Conservation (phyloP, 352 stramenopile species). For the Pythium plurisporium region DNA sequence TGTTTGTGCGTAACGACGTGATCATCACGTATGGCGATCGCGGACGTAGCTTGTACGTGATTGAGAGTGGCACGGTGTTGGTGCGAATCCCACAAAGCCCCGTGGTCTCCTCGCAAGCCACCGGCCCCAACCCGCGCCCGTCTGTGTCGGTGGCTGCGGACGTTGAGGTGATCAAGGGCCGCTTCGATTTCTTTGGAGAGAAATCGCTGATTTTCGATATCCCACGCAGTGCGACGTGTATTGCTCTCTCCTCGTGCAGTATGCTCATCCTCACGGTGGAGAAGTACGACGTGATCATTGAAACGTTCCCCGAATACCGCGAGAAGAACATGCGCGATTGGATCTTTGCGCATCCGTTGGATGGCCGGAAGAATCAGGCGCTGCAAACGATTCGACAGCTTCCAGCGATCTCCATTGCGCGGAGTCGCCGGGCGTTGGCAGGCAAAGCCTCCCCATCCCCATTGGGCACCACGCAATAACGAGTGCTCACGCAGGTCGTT, state of each 20-base stretch:
- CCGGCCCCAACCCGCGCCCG: not conserved
- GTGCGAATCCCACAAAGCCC: slow-evolving; percentile 27
- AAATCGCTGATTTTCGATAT: slow-evolving; percentile 41
- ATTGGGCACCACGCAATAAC: too few species aligned
- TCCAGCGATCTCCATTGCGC: not conserved
- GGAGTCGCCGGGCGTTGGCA: not conserved
- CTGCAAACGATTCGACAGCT: slow-evolving; percentile 7
- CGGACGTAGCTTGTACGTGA: slow-evolving; percentile 59
- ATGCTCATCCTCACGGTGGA: slow-evolving; percentile 42
- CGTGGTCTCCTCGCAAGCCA: not conserved
- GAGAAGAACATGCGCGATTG: slow-evolving; percentile 45
- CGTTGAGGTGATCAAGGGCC: slow-evolving; percentile 36
- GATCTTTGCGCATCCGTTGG: slow-evolving; percentile 22
- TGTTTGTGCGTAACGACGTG: slow-evolving; percentile 70
- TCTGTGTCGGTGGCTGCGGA: not conserved
- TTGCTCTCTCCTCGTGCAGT: slow-evolving; percentile 35
- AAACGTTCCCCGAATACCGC: slow-evolving; percentile 45
- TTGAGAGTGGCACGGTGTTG: slow-evolving; percentile 46
- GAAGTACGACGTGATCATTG: slow-evolving; percentile 38
- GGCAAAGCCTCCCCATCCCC: not conserved
- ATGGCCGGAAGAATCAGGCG: not conserved
- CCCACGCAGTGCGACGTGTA: slow-evolving; percentile 37
- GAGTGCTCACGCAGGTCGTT: too few species aligned
- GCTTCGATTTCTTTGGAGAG: slow-evolving; percentile 44
- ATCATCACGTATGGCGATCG: slow-evolving; percentile 66